phyloP scores from a whole-genome alignment of 163 green algal species.

The Scenedesmus sp. region DNA sequence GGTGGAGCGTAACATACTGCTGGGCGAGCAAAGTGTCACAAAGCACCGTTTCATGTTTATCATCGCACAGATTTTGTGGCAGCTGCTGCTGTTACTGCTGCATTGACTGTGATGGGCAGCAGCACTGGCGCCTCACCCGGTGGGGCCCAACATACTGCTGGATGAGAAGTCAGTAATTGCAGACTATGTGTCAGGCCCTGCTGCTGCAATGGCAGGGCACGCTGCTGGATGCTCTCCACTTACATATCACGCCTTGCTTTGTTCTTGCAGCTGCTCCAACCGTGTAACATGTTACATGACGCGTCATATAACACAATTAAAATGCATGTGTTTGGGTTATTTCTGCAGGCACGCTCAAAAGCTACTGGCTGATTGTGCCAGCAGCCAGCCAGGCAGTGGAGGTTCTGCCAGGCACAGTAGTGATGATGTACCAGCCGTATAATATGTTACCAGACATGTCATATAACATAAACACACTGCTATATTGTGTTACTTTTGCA shows the following conservation, averaged over 20 bases:
- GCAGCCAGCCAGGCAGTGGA: background rate
- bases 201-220: background rate
- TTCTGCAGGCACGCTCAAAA: background rate
- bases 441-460: too few species aligned
- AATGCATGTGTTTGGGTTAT: background rate
- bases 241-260: too few species aligned
- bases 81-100: too few species aligned
- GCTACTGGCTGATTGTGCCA: slow-evolving; percentile 45
- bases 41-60: background rate
- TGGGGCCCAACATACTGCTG: slow-evolving; percentile 56
- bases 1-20: background rate
- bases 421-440: slow-evolving; percentile 40
- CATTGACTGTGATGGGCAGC: too few species aligned
- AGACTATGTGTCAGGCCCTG: background rate
- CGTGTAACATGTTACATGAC: background rate
- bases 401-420: background rate
- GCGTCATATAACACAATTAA: background rate
- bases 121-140: too few species aligned
- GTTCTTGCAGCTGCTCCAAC: slow-evolving; percentile 26
- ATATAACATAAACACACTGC: background rate
- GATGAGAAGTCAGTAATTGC: background rate
- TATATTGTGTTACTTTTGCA: background rate
- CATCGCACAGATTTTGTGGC: too few species aligned
- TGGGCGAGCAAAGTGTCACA: background rate
- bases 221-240: too few species aligned